Evolutionary conservation across 2,329 filamentous ascomycete species (phyloP).

Genomic region (Westerdykella aurantiaca): DNA sequence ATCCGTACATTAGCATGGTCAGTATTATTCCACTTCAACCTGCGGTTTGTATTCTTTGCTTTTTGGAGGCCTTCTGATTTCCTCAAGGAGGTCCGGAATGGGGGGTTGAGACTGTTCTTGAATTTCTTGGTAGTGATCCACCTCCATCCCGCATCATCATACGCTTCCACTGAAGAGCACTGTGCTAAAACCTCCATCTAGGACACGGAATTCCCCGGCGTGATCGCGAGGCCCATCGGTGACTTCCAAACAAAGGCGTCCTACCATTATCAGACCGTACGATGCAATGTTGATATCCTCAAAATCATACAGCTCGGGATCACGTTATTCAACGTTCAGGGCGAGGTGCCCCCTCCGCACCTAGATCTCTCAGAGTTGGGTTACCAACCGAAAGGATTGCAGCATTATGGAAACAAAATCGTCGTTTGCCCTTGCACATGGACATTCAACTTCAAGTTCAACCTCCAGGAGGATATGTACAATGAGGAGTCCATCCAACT

Average conservation of each 20-base stretch:
- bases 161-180: background rate
- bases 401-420: slow-evolving; percentile 48
- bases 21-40: slow-evolving; percentile 32
- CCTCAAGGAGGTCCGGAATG: no score
- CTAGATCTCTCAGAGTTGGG: slow-evolving; percentile 46
- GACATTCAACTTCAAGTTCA: slow-evolving; percentile 99
- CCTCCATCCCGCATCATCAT: background rate
- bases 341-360: slow-evolving; percentile 73
- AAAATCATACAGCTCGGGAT: slow-evolving; percentile 97
- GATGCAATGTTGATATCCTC: slow-evolving; percentile 93
- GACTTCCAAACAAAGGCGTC: slow-evolving; percentile 91
- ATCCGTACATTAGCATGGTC: slow-evolving; percentile 97
- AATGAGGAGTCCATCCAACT: slow-evolving; percentile 92
- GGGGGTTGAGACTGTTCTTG: background rate
- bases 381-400: slow-evolving; percentile 41
- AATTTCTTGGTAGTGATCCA: background rate
- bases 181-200: slow-evolving; percentile 32
- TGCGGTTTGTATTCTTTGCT: slow-evolving; percentile 3
- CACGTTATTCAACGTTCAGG: slow-evolving; percentile 85
- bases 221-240: slow-evolving; percentile 92
- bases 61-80: background rate
- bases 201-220: slow-evolving; percentile 98
- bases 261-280: slow-evolving; percentile 96
- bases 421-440: slow-evolving; percentile 79
- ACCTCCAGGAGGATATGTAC: slow-evolving; percentile 93